A percentile compares a stretch with the other conserved stretches of the same genome.
These are phyloP conservation scores for Ministeria vibrans DNA, from an alignment of 78 protist species.

Conservation along the genomic window DNA sequence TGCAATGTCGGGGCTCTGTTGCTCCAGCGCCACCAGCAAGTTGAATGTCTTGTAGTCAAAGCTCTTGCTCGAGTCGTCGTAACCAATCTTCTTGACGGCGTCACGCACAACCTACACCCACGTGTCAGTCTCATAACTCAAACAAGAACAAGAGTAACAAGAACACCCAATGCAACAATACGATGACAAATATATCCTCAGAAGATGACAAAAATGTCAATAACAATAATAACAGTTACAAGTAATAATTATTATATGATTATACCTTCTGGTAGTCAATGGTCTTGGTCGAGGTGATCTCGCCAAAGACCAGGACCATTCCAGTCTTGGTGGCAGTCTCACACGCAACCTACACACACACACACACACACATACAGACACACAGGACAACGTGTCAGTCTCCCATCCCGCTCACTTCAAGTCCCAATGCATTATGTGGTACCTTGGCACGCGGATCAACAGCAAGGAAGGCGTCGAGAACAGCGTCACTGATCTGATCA, in stretches of 20 bases:
- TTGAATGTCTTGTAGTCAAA: conserved; percentile 95
- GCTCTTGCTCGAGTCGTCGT: conserved; percentile 81
- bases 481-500: conserved; percentile 98
- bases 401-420: conserved; percentile 89
- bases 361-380: too few species aligned
- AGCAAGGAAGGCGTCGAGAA: conserved; percentile 98
- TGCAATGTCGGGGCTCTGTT: conserved; percentile 98
- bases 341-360: neutral
- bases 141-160: too few species aligned
- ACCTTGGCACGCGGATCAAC: conserved; percentile 90
- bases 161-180: too few species aligned
- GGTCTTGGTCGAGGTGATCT: conserved; percentile 93
- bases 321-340: conserved; percentile 97
- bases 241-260: too few species aligned
- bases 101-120: conserved; percentile 95
- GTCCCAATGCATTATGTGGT: too few species aligned
- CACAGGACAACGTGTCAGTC: too few species aligned
- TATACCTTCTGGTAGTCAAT: conserved; percentile 96
- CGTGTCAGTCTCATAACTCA: too few species aligned
- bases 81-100: conserved; percentile 92
- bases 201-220: too few species aligned
- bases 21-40: conserved; percentile 92
- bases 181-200: too few species aligned
- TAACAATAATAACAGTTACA: too few species aligned
- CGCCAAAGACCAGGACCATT: conserved; percentile 97